These are phyloP conservation scores for Lomentospora prolificans DNA, from an alignment of 2,329 filamentous ascomycete species.

Conservation along the genomic window DNA sequence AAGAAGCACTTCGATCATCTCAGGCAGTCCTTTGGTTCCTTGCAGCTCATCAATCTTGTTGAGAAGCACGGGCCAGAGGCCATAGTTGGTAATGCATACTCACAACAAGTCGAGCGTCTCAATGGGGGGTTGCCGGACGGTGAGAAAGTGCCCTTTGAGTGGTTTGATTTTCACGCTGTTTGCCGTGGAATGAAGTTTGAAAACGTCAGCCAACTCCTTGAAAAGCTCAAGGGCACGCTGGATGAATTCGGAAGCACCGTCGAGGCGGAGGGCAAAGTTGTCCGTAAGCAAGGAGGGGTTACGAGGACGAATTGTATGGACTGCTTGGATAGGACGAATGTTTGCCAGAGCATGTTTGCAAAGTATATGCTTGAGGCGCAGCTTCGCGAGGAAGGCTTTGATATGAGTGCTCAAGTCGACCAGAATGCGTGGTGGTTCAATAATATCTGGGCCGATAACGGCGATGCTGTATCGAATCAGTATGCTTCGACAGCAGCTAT, in stretches of 20 bases:
- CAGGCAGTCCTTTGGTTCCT: conserved; percentile 56
- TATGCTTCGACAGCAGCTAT: conserved; percentile 93
- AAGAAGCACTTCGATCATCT: conserved; percentile 69
- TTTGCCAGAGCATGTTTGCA: conserved; percentile 85
- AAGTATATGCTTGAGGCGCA: conserved; percentile 74
- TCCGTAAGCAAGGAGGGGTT: conserved; percentile 56
- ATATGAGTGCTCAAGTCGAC: conserved; percentile 65
- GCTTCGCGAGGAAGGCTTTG: conserved; percentile 64
- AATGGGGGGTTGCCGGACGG: conserved; percentile 50
- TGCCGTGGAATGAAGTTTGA: conserved; percentile 98
- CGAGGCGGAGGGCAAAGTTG: conserved; percentile 31
- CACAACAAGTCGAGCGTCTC: conserved; percentile 54
- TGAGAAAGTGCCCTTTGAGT: conserved; percentile 61
- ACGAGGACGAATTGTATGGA: conserved; percentile 99
- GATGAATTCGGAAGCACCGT: conserved; percentile 64
- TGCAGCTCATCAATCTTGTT: conserved; percentile 76
- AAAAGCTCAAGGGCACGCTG: conserved; percentile 57
- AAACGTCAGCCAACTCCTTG: conserved; percentile 74
- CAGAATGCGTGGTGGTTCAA: conserved; percentile 90
- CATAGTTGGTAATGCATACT: conserved; percentile 68
- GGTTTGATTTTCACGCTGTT: conserved; percentile 93
- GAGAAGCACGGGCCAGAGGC: conserved; percentile 81
- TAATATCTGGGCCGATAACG: conserved; percentile 93
- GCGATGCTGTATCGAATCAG: conserved; percentile 88
- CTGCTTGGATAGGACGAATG: conserved; percentile 90